Percentiles rank a stretch among this genome's conserved stretches.
phyloP scores from a whole-genome alignment of 305 asterid species.

The Fraxinus ornus region DNA sequence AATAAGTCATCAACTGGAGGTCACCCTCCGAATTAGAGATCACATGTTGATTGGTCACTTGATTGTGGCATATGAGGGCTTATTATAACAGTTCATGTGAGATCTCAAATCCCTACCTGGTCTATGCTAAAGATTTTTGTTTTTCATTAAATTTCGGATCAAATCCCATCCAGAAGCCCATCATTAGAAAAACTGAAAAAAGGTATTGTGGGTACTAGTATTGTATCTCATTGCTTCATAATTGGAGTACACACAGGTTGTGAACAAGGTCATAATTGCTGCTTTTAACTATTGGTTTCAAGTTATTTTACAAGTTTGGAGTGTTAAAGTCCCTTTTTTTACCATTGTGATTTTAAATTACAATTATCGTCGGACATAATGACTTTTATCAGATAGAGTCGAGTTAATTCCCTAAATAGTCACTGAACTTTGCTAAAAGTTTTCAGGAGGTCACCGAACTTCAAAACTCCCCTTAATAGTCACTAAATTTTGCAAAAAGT shows the following conservation, averaged over 20 bases:
- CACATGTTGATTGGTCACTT: background rate
- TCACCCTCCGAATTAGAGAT: background rate
- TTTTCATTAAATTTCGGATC: background rate
- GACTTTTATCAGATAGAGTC: background rate
- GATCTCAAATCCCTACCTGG: background rate
- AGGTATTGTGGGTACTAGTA: background rate
- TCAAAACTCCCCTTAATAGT: no score
- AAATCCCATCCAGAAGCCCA: background rate
- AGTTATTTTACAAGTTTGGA: background rate
- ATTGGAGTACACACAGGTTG: background rate
- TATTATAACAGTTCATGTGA: background rate
- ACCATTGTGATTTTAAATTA: background rate
- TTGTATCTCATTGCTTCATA: background rate
- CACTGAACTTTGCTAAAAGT: no score
- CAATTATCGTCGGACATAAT: background rate
- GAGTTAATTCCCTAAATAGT: no score
- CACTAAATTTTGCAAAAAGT: no score
- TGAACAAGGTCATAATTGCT: background rate
- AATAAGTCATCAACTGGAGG: background rate
- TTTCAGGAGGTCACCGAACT: no score
- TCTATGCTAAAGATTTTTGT: background rate
- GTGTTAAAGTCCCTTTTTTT: background rate
- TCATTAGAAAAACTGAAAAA: background rate
- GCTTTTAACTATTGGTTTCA: background rate
- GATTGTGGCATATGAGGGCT: background rate